These are phyloP conservation scores for Trichoderma semiorbis DNA, from an alignment of 2,329 filamentous ascomycete species.

Conservation along the genomic window DNA sequence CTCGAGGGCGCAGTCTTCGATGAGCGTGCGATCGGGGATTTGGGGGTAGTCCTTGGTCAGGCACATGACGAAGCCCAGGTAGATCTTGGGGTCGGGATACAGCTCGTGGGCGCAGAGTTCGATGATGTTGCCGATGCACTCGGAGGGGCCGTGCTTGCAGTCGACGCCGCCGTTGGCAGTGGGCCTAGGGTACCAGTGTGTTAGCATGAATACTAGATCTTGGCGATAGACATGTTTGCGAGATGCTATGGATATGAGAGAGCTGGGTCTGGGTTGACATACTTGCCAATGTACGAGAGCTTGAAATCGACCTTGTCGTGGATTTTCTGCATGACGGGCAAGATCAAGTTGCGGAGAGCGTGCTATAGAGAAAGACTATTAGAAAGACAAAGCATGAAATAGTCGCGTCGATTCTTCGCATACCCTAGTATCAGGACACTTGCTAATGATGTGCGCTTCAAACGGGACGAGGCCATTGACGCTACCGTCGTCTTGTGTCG, in stretches of 20 bases:
- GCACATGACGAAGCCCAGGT: conserved; percentile 92
- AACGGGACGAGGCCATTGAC: conserved; percentile 59
- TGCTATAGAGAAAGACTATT: conserved; percentile 42
- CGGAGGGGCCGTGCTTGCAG: conserved; percentile 84
- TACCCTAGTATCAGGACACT: conserved; percentile 84
- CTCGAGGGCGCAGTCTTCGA: conserved; percentile 85
- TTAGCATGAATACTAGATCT: neutral
- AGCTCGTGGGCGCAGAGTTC: conserved; percentile 84
- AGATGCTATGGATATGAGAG: neutral
- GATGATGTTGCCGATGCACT: conserved; percentile 91
- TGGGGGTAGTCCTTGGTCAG: conserved; percentile 69
- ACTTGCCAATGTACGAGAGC: conserved; percentile 85
- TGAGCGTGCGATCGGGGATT: conserved; percentile 74
- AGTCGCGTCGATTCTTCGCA: conserved; percentile 15
- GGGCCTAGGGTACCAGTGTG: conserved; percentile 43
- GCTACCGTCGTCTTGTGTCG: conserved; percentile 1
- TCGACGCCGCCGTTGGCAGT: conserved; percentile 76
- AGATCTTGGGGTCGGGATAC: conserved; percentile 81
- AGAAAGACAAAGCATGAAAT: neutral
- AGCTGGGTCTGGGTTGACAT: conserved; percentile 29
- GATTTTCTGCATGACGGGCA: conserved; percentile 82
- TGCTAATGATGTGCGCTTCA: conserved; percentile 95
- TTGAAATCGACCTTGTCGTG: conserved; percentile 85
- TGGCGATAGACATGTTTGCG: neutral
- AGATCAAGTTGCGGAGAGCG: conserved; percentile 74